These are phyloP conservation scores for Fusarium xylarioides DNA, from an alignment of 2,329 filamentous ascomycete genomes.

Conservation along the genomic window DNA sequence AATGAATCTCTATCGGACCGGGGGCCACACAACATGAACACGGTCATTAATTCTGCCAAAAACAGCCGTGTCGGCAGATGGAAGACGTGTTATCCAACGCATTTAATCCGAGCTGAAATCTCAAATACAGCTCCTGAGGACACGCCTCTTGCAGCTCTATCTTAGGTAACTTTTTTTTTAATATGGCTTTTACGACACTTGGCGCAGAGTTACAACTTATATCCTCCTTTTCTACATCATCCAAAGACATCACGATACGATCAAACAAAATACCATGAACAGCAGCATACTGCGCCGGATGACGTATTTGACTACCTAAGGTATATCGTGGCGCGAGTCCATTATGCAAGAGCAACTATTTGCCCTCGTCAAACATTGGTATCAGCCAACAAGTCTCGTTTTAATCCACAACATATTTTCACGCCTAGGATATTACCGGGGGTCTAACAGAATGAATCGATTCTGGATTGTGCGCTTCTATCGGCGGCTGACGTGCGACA, in stretches of 20 bases:
- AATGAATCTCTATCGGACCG: not conserved
- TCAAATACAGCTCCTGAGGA: not conserved
- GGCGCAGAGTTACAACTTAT: not conserved
- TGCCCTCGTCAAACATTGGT: not conserved
- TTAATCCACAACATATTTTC: not conserved
- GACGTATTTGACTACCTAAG: not conserved
- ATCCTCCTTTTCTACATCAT: slow-evolving; percentile 2
- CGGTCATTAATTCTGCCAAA: not conserved
- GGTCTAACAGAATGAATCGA: not conserved
- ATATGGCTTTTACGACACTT: not conserved
- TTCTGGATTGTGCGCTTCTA: not conserved
- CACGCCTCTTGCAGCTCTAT: not conserved
- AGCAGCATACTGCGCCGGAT: not conserved
- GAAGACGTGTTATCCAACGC: not conserved
- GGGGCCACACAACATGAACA: not conserved
- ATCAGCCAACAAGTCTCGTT: not conserved
- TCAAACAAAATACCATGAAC: not conserved
- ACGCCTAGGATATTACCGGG: not conserved
- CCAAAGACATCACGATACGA: not conserved
- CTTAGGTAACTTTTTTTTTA: not conserved
- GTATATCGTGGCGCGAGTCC: not conserved
- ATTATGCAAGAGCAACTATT: not conserved
- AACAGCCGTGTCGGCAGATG: not conserved
- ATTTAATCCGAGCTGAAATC: not conserved
- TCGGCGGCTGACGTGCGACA: not conserved